Evolutionary conservation across 768 basidiomycete species (phyloP), one percentile per base, ranked within the genome.

Genomic region (Tulasnella calospora): DNA sequence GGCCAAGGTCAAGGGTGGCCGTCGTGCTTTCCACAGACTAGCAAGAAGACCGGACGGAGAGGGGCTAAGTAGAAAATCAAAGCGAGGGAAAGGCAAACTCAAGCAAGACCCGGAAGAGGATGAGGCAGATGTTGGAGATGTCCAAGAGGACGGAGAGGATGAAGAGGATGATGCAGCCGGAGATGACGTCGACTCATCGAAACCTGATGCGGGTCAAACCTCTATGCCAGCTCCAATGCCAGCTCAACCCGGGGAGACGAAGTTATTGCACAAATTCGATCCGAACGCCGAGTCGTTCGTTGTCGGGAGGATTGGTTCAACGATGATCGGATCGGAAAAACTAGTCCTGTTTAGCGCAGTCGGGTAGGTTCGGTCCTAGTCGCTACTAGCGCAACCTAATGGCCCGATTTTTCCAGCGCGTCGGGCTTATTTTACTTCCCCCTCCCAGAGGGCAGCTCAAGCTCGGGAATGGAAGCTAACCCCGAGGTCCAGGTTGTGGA

Each of bases 261-360:
- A 81, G 71, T 47, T 47, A 44, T 57, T 70, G 61, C 55, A 57
- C 51, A 80, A 40, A 79, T 73, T 75, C 15, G 61, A 80, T n/a
- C 61, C 70, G 21, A 36, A 36, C 46, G 80, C 80, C 30, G 79
- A 78, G 23, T 79, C 91, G 0, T 85, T 94, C 36, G 92, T 89
- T 23, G 84, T 94, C 13, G 86, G 85, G 44, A 88, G 86, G 79
- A 89, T 95, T 71, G 85, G 83, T 36, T 89, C 89, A 7, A 81
- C 89, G 9, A 78, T 85, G 9, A 83, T 85, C 3, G 83, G 83
- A 10, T 83, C 81, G 5, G 83, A 84, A 17, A 83, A 82, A 6
- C 84, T 86, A 79, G 80, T 94, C 19, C 79, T 94, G 7, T 95
- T 94, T 82, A 91, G 86, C 79, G 92, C 87, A 7, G 87, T 93